Base-by-base conservation (phyloP, 352 stramenopile genomes). In the Pythium insidiosum region DNA sequence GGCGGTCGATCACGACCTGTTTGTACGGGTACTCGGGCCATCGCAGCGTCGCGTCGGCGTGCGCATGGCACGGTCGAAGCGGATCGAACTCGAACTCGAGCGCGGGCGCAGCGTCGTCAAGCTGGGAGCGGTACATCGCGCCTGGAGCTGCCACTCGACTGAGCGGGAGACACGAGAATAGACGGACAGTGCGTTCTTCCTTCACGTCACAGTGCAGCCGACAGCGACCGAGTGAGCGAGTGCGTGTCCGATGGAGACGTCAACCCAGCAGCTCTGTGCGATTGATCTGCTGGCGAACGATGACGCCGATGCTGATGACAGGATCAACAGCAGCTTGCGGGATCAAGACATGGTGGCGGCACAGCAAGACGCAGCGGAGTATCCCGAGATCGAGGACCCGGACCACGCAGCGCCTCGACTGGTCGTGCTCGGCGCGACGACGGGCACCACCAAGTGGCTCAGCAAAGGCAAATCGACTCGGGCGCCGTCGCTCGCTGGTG, bases 1-100 rank as follows among this genome's bases (percentile, higher is more conserved):
- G 63, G 6, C 66, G 70, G 11, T 83, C 61, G 23, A 87, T 73
- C 15, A 57, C 37, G 39, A 82, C 69, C 47, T 83, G 71, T 44
- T 87, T 87, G 63, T 74, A 87, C 0, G 74, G 74, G 47, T 62
- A 87, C 43, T 84, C 74, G 11, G 64, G 67, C 74, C 71, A 87
- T 34, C 43, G 45, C 25, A 87, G 45, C 20, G 54, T 38, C 16
- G 71, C 73, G 33, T 66, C 54, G 4, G 70, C 52, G 28, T 67
- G 63, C 9, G 68, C 60, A 39, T 87, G 68, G 4, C 71, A 45
- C 12, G 67, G 47, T 4, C 57, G 56, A 11, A 87, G 28, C 5
- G 71, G 71, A 33, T 87, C 74, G 38, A 83, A 84, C 5, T 64
- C 61, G 38, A 87, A 82, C 35, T 44, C 43, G 1, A 87, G 57